Evolutionary conservation across 345 rosid genomes (phyloP), one percentile per base, ranked within the genome.

Genomic region (Sisymbrium altissimum): DNA sequence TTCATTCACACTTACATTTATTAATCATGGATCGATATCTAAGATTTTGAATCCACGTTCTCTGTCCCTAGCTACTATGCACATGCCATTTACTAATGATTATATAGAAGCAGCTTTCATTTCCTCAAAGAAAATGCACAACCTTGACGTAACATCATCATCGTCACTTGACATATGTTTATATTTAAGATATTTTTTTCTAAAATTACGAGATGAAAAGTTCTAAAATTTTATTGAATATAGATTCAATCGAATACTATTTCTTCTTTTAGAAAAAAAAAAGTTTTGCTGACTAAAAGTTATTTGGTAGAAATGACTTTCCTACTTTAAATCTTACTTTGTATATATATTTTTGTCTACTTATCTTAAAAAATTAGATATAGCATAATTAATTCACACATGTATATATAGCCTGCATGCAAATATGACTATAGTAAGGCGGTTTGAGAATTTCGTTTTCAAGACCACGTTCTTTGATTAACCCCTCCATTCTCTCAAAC

Each of bases 11-110:
- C 41, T 75, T 52, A 29, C 64, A 75, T 52, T 68, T 68, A 68
- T 68, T 60, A n/a, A n/a, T n/a, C n/a, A 49, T 19, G 10, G 1
- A 49, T 49, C 19, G 18, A 62, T 3, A 30, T 41, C 17, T 68
- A 23, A 33, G 39, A 49, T 32, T 67, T 38, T 39, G n/a, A 75
- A 40, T 60, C 38, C 68, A 60, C 35, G 74, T 68, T 68, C 68
- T 44, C 32, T 43, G 74, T 15, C 79, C 74, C 74, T n/a, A n/a
- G n/a, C n/a, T 61, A 68, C 74, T 1, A 52, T 15, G 57, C 74
- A 68, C 79, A 75, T 75, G 79, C 68, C 30, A n/a, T 68, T 59
- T 49, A 56, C 66, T 35, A 57, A 57, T 56, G 33, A 66, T 66
- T 73, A 17, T 56, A 50, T 36, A 46, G 19, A 14, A 40, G 17